These are phyloP conservation scores for Fusarium circinatum DNA, from an alignment of 2,329 filamentous ascomycete genomes.

Conservation along the genomic window DNA sequence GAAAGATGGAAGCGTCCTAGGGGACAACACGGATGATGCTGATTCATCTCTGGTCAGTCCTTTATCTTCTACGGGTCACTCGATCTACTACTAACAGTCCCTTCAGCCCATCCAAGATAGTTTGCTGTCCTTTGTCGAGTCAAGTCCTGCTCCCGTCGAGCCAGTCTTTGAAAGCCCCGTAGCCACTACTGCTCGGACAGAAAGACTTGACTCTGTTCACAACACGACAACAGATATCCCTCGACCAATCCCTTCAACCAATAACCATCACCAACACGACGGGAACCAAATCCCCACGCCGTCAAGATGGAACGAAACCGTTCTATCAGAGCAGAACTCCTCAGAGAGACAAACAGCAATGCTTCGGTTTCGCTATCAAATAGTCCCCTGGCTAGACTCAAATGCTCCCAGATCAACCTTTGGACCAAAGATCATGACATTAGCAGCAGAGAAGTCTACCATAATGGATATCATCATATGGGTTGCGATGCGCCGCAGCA, in stretches of 20 bases:
- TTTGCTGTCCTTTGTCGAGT: conserved; percentile 5
- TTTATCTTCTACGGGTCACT: rapidly evolving
- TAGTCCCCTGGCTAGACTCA: conserved; percentile 27
- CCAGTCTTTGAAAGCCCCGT: not conserved
- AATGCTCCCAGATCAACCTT: conserved; percentile 19
- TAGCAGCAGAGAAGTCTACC: conserved; percentile 4
- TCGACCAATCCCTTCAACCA: not conserved
- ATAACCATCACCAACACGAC: not conserved
- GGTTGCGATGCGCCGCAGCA: conserved; percentile 14
- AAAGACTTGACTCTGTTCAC: not conserved
- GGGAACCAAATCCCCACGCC: conserved; percentile 20
- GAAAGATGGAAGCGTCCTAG: not conserved
- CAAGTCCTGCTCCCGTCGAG: not conserved
- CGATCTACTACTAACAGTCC: not conserved
- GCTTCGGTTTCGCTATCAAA: conserved; percentile 28
- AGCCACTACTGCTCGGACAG: not conserved
- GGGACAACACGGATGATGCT: not conserved
- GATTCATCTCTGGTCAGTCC: conserved; percentile 1
- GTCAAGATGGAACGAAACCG: conserved; percentile 21
- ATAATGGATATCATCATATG: conserved; percentile 18
- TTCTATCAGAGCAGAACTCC: conserved; percentile 12
- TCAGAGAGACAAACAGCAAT: conserved; percentile 29
- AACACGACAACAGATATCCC: not conserved
- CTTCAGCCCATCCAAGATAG: conserved; percentile 5
- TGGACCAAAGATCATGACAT: conserved; percentile 7